Evolutionary conservation across 257 asterid species (phyloP), one percentile per base, ranked within the genome.

Genomic region (Sherardia arvensis): DNA sequence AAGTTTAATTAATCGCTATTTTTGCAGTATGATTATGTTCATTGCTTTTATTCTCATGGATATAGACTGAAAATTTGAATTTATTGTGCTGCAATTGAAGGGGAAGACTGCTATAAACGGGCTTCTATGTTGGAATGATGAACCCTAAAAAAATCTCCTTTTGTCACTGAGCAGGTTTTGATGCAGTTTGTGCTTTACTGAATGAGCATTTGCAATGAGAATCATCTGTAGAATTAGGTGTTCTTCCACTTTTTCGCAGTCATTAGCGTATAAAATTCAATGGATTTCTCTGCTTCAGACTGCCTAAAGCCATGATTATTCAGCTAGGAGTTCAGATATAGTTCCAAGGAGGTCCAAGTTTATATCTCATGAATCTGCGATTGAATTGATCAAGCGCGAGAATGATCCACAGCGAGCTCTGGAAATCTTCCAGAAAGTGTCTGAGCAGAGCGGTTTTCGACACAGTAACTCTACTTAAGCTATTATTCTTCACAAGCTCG

Each of bases 401-500:
- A 83, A 57, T 61, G 84, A 80, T 72, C 91, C 95, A 23, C 80
- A 69, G 53, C 74, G 36, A 7, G 97, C 95, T 1, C 71, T 92
- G 12, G 85, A 85, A 66, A 74, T 83, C 26, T 92, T 92, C 29
- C 76, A 88, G 77, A 78, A 72, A 74, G 95, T 66, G 15, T 75
- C 97, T 0, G 61, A 65, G 17, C 97, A 92, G 63, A 85, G 80
- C n/a, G n/a, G n/a, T n/a, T n/a, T n/a, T n/a, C n/a, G n/a, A n/a
- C n/a, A n/a, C n/a, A n/a, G n/a, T n/a, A n/a, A n/a, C n/a, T n/a
- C n/a, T n/a, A n/a, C n/a, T n/a, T n/a, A n/a, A n/a, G n/a, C n/a
- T n/a, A n/a, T n/a, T n/a, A n/a, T n/a, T n/a, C n/a, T n/a, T n/a
- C n/a, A n/a, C n/a, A n/a, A n/a, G n/a, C 91, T 92, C 28, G 97